Conservation (phyloP, 2,329 filamentous ascomycete genomes). For the Ophiocordyceps sinensis region DNA sequence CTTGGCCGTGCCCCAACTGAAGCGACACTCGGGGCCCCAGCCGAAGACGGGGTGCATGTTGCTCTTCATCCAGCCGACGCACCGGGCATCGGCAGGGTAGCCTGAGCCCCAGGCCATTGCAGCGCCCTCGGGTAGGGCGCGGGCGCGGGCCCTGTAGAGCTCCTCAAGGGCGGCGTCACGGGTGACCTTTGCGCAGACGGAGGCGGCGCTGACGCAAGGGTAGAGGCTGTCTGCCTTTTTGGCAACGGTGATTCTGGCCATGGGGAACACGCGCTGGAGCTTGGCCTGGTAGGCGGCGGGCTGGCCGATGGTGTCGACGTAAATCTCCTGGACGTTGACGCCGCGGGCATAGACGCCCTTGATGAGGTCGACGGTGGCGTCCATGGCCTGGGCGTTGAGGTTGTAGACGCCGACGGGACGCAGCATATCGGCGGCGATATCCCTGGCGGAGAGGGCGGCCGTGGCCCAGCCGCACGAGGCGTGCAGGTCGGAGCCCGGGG, state of each 20-base stretch:
- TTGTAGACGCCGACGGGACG: constrained; percentile 57
- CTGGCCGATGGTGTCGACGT: constrained; percentile 85
- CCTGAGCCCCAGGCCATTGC: constrained; percentile 69
- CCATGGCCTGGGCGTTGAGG: constrained; percentile 89
- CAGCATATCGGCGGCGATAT: constrained; percentile 71
- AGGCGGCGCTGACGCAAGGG: constrained; percentile 84
- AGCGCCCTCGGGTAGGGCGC: constrained; percentile 16
- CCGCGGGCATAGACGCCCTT: constrained; percentile 59
- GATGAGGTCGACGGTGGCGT: constrained; percentile 76
- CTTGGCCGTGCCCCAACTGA: constrained; percentile 92
- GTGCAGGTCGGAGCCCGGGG: constrained; percentile 33
- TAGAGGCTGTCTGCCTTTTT: constrained; percentile 91
- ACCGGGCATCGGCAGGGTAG: constrained; percentile 78
- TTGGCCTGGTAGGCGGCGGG: constrained; percentile 73
- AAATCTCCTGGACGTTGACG: constrained; percentile 78
- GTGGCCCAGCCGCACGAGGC: constrained; percentile 67
- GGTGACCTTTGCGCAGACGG: constrained; percentile 92
- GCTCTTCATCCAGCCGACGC: constrained; percentile 63
- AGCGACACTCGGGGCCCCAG: constrained; percentile 85
- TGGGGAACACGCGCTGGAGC: constrained; percentile 73
- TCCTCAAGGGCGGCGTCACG: constrained; percentile 79
- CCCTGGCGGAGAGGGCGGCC: constrained; percentile 64
- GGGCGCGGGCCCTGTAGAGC: constrained; percentile 41
- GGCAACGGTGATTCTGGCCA: constrained; percentile 57
- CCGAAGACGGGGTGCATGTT: constrained; percentile 93